Percentiles rank a stretch among this genome's conserved stretches.
These are phyloP conservation scores for Lasiodiplodia sp. DNA, from an alignment of 2,329 filamentous ascomycete species.

Conservation along the genomic window DNA sequence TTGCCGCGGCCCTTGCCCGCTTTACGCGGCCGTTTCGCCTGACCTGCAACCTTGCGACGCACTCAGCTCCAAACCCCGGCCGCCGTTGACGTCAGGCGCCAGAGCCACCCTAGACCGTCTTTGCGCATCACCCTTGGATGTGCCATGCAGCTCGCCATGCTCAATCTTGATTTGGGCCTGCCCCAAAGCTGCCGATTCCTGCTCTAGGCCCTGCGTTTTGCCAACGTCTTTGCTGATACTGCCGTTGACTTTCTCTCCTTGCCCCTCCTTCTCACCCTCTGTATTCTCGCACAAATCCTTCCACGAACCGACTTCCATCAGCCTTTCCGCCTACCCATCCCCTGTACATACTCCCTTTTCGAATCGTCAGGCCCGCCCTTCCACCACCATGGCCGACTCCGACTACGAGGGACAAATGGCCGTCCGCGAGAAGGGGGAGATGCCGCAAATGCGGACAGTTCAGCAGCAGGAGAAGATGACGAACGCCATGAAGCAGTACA, in stretches of 20 bases:
- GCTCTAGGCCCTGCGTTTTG: conserved; percentile 32
- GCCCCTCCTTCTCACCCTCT: conserved; percentile 13
- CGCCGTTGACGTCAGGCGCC: conserved; percentile 24
- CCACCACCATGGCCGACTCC: conserved; percentile 40
- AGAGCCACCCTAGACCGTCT: conserved; percentile 2
- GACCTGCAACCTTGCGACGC: background rate
- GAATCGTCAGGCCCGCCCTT: conserved; percentile 26
- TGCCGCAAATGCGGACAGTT: conserved; percentile 50
- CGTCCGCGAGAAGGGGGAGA: conserved; percentile 32
- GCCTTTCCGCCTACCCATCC: background rate
- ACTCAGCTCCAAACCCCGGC: conserved; percentile 1
- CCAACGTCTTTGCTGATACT: conserved; percentile 19
- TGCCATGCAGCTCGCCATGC: conserved; percentile 2
- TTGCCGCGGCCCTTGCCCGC: conserved; percentile 5
- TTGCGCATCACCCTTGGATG: conserved; percentile 17
- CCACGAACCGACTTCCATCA: background rate
- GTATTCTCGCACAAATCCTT: background rate
- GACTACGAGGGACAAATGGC: conserved; percentile 38
- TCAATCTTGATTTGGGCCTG: conserved; percentile 21
- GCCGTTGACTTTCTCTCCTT: conserved; percentile 1
- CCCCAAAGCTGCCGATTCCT: conserved; percentile 17
- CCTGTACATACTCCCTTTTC: conserved; percentile 12
- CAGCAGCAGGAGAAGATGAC: conserved; percentile 56
- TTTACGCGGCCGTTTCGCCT: conserved; percentile 11
- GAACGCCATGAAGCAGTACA: conserved; percentile 49